phyloP scores from a whole-genome alignment of 2,329 filamentous ascomycete genomes.

The Acrodontium crateriforme region DNA sequence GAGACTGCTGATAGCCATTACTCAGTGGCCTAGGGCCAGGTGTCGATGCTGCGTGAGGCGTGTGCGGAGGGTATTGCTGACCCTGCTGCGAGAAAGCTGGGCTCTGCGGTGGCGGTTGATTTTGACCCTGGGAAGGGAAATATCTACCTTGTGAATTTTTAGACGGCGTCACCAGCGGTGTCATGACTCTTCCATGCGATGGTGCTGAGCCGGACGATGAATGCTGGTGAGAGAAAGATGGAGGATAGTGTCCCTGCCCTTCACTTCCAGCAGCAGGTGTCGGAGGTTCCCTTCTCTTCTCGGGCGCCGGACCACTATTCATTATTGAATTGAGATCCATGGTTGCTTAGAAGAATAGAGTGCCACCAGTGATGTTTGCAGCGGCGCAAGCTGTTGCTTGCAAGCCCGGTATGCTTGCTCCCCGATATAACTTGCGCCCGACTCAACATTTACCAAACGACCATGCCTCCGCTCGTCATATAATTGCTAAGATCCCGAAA shows the following conservation, averaged over 20 bases:
- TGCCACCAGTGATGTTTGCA: no score
- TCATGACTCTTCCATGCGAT: slow-evolving; percentile 13
- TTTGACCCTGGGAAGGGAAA: slow-evolving; percentile 15
- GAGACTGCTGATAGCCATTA: slow-evolving; percentile 10
- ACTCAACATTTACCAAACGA: no score
- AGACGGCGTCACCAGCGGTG: slow-evolving; percentile 17
- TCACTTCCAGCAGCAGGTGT: no score
- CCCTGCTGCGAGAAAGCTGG: slow-evolving; percentile 12
- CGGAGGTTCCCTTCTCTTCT: slow-evolving; percentile 10
- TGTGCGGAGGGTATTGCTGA: slow-evolving; percentile 9
- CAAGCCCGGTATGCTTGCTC: no score
- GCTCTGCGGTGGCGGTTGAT: slow-evolving; percentile 16
- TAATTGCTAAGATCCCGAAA: no score
- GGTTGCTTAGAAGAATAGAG: no score
- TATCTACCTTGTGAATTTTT: slow-evolving; percentile 8
- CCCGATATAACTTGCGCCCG: no score
- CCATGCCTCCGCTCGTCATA: no score
- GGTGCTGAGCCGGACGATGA: slow-evolving; percentile 8
- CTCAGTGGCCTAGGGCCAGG: slow-evolving; percentile 14
- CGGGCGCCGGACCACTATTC: slow-evolving; percentile 16
- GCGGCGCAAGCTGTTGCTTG: no score
- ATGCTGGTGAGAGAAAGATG: no score
- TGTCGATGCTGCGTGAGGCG: slow-evolving; percentile 13
- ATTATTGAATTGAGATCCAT: slow-evolving; percentile 22
- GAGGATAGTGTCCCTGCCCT: no score